phyloP scores from a whole-genome alignment of 257 asterid species.

The Cordia subcordata region DNA sequence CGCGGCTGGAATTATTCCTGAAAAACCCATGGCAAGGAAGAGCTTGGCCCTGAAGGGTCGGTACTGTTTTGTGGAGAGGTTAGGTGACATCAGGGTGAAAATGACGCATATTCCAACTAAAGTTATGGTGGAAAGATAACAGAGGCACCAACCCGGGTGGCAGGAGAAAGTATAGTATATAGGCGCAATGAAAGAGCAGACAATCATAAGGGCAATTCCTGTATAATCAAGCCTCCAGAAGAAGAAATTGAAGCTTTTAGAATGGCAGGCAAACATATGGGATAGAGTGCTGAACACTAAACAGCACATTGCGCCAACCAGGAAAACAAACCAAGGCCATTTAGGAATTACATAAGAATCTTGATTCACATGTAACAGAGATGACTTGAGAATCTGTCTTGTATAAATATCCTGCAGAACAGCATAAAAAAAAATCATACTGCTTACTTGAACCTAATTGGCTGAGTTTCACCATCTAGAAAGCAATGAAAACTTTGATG shows the following conservation, averaged over 20 bases:
- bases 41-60: conserved; percentile 66
- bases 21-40: conserved; percentile 82
- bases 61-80: conserved; percentile 47
- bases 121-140: conserved; percentile 62
- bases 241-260: conserved; percentile 56
- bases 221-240: conserved; percentile 94
- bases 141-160: conserved; percentile 47
- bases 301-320: conserved; percentile 77
- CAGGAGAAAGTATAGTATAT: conserved; percentile 70
- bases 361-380: conserved; percentile 10
- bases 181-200: conserved; percentile 80
- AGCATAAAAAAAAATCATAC: background rate
- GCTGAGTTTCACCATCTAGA: background rate
- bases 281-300: conserved; percentile 63
- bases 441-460: background rate
- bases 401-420: conserved; percentile 46
- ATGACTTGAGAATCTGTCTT: conserved; percentile 33
- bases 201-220: conserved; percentile 83
- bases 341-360: conserved; percentile 34
- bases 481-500: too few species aligned
- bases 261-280: conserved; percentile 89
- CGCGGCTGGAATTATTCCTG: conserved; percentile 75
- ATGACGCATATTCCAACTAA: conserved; percentile 48
- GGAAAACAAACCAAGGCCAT: conserved; percentile 95
- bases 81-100: conserved; percentile 62